A percentile compares a stretch with the other conserved stretches of the same genome.
These are phyloP conservation scores for Metschnikowia gruessii DNA, from an alignment of 805 yeast species.

Conservation along the genomic window DNA sequence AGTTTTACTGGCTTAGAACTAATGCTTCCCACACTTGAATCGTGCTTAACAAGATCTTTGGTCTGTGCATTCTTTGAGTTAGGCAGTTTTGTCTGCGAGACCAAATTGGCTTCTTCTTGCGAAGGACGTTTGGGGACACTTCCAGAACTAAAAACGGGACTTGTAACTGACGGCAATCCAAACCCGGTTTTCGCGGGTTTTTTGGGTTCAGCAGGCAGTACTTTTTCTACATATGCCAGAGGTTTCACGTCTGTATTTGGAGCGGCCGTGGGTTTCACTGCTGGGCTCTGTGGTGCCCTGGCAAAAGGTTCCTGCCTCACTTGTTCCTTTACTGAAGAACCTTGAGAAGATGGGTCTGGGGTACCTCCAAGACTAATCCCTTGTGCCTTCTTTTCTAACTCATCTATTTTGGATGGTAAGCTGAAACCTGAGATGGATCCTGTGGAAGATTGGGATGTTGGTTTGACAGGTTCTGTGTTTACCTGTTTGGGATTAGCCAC, in stretches of 20 bases:
- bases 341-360: too few relatives aligned
- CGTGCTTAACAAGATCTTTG: background rate
- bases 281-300: background rate
- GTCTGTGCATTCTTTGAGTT: too few relatives aligned
- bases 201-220: background rate
- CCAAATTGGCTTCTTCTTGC: too few relatives aligned
- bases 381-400: background rate
- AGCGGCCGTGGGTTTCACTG: background rate
- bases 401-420: background rate
- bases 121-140: too few relatives aligned
- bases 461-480: background rate
- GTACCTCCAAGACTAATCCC: too few relatives aligned
- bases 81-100: too few relatives aligned
- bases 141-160: too few relatives aligned
- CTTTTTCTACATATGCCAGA: background rate
- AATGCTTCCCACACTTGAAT: background rate
- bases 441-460: background rate
- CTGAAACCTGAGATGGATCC: background rate
- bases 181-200: background rate
- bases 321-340: too few relatives aligned
- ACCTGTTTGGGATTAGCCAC: too few relatives aligned
- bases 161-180: too few relatives aligned
- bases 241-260: background rate
- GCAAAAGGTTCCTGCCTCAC: background rate
- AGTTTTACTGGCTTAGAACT: background rate